phyloP scores from a whole-genome alignment of 306 rosid species.

The Malus asiatica region DNA sequence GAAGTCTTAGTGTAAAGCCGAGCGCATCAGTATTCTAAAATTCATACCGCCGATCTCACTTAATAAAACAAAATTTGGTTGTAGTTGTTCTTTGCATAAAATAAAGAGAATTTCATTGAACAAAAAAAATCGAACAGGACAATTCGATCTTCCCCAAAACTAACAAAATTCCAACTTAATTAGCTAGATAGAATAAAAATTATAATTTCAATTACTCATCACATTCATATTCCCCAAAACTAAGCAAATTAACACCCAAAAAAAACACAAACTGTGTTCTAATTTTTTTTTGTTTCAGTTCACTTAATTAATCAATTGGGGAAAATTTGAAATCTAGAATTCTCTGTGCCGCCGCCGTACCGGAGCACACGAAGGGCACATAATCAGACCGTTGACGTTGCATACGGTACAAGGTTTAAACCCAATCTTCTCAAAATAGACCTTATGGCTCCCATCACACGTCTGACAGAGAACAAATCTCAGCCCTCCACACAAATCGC shows the following conservation, averaged over 20 bases:
- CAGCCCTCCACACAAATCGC: slow-evolving; percentile 64
- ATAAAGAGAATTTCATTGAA: neutral
- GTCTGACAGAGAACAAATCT: slow-evolving; percentile 57
- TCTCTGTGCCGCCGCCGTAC: slow-evolving; percentile 18
- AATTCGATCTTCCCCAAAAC: neutral
- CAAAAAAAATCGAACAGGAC: neutral
- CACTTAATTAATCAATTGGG: neutral
- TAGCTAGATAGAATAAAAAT: neutral
- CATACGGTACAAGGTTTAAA: slow-evolving; percentile 46
- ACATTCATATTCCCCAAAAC: neutral
- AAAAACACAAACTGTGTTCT: neutral
- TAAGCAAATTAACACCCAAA: neutral
- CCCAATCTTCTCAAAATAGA: slow-evolving; percentile 40
- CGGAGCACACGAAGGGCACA: slow-evolving; percentile 56
- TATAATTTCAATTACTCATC: neutral
- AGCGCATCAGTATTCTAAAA: no score
- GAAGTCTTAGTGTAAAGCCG: no score
- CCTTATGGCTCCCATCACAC: slow-evolving; percentile 80
- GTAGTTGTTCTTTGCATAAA: no score
- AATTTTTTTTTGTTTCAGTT: neutral
- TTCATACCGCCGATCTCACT: no score
- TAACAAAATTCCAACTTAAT: neutral
- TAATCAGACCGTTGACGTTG: slow-evolving; percentile 57
- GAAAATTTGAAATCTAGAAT: neutral
- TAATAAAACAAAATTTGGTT: no score